Evolutionary conservation across 2,329 filamentous ascomycete species (phyloP).

Genomic region (Dendryphion nanum): DNA sequence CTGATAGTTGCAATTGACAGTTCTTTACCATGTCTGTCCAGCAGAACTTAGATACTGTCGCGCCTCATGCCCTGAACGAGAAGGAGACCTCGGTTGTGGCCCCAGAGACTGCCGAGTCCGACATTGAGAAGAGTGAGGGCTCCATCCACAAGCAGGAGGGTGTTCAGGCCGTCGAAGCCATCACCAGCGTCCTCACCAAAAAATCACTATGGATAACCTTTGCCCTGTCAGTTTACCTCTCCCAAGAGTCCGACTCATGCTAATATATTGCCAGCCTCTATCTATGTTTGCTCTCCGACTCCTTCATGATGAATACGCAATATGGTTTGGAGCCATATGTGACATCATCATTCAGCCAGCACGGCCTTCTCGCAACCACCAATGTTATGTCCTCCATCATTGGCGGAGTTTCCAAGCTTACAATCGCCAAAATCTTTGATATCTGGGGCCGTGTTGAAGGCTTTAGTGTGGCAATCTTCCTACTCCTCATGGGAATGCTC

Average conservation of each 20-base stretch:
- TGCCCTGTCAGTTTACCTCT: conserved; percentile 20
- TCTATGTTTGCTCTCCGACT: background rate
- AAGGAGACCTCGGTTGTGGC: no score
- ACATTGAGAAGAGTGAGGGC: background rate
- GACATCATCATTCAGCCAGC: conserved; percentile 23
- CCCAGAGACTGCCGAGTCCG: background rate
- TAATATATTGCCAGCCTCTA: background rate
- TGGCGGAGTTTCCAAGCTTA: conserved; percentile 34
- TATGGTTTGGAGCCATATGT: conserved; percentile 32
- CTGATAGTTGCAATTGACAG: no score
- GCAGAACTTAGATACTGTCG: no score
- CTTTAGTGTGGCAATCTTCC: conserved; percentile 30
- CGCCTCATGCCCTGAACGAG: no score
- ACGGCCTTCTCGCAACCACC: conserved; percentile 25
- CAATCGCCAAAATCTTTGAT: conserved; percentile 40
- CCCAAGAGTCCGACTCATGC: conserved; percentile 14
- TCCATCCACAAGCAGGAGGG: conserved; percentile 18
- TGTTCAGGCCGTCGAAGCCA: conserved; percentile 31
- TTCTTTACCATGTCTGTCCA: no score
- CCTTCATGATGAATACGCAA: conserved; percentile 22
- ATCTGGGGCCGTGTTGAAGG: conserved; percentile 40
- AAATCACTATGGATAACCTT: conserved; percentile 26
- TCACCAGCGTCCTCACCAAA: conserved; percentile 33
- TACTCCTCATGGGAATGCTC: conserved; percentile 13
- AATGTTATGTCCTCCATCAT: conserved; percentile 22